Conservation (phyloP, 306 rosid genomes). For the Gleditsia sinensis region DNA sequence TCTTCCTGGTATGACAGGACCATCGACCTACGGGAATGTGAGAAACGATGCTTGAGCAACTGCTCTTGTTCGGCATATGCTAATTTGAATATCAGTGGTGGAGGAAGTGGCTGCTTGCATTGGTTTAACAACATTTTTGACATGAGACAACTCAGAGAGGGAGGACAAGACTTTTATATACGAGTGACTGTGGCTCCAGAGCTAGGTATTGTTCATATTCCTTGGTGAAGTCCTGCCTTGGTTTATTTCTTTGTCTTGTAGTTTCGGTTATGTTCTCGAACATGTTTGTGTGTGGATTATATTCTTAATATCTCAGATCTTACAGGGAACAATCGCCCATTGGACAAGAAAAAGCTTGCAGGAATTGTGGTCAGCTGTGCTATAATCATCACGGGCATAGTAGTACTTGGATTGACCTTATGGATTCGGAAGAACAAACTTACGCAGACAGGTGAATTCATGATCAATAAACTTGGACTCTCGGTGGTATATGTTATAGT, state of each 20-base stretch:
- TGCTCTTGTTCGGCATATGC: slow-evolving; percentile 32
- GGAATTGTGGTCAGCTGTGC: background rate
- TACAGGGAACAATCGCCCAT: background rate
- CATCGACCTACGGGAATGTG: background rate
- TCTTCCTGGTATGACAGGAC: slow-evolving; percentile 26
- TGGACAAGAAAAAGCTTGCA: slow-evolving; percentile 16
- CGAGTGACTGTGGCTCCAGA: background rate
- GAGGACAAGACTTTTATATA: slow-evolving; percentile 29
- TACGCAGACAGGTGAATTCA: slow-evolving; percentile 4
- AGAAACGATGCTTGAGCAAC: slow-evolving; percentile 18
- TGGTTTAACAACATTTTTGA: slow-evolving; percentile 28
- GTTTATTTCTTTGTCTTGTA: too few relatives aligned
- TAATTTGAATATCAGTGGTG: background rate
- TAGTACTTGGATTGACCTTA: background rate
- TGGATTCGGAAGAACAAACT: background rate
- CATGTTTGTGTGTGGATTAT: background rate
- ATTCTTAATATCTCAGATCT: background rate
- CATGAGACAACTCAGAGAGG: slow-evolving; percentile 10
- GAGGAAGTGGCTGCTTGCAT: slow-evolving; percentile 39
- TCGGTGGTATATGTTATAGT: too few relatives aligned
- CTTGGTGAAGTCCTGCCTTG: too few relatives aligned
- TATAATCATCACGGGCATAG: background rate
- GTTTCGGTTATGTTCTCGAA: background rate
- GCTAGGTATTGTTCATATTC: slow-evolving; percentile 9
- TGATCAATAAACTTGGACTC: background rate